A percentile compares a stretch with the other conserved stretches of the same genome.
Evolutionary conservation across 805 yeast species (phyloP).

Genomic region (Danielia reshetovae): DNA sequence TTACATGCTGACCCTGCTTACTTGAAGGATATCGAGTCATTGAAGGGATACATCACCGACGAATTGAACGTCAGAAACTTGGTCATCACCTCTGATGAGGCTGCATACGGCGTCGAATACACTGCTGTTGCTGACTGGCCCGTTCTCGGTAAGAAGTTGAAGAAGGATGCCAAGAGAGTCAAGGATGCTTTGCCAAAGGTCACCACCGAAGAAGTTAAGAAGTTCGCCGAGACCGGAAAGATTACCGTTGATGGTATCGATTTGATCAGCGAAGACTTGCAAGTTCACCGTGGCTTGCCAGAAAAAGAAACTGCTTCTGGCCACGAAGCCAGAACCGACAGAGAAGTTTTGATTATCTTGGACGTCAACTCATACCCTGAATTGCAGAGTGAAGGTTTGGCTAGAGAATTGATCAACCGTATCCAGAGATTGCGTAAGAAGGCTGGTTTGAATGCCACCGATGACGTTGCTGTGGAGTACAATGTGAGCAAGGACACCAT

Average conservation of each 20-base stretch:
- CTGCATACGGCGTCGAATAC: slow-evolving; percentile 86
- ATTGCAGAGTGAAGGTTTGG: slow-evolving; percentile 87
- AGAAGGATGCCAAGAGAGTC: slow-evolving; percentile 88
- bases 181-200: slow-evolving; percentile 88
- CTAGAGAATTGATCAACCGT: slow-evolving; percentile 95
- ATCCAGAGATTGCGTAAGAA: slow-evolving; percentile 97
- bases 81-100: slow-evolving; percentile 85
- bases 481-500: slow-evolving; percentile 62
- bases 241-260: slow-evolving; percentile 86
- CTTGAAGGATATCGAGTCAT: slow-evolving; percentile 70
- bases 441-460: slow-evolving; percentile 91
- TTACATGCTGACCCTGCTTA: slow-evolving; percentile 74
- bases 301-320: slow-evolving; percentile 62
- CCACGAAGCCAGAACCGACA: slow-evolving; percentile 81
- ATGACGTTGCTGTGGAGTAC: slow-evolving; percentile 87
- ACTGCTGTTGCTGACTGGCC: slow-evolving; percentile 99
- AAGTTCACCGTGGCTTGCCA: slow-evolving; percentile 85
- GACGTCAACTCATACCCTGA: slow-evolving; percentile 87
- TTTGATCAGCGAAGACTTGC: slow-evolving; percentile 81
- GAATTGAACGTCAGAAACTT: slow-evolving; percentile 91
- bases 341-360: slow-evolving; percentile 83
- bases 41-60: slow-evolving; percentile 77
- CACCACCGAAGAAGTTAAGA: slow-evolving; percentile 77
- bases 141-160: slow-evolving; percentile 92
- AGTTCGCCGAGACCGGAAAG: slow-evolving; percentile 66